A percentile compares a stretch with the other conserved stretches of the same genome.
Conservation (phyloP, 371 early-diverging fungal genomes). For the Circinella umbellata region DNA sequence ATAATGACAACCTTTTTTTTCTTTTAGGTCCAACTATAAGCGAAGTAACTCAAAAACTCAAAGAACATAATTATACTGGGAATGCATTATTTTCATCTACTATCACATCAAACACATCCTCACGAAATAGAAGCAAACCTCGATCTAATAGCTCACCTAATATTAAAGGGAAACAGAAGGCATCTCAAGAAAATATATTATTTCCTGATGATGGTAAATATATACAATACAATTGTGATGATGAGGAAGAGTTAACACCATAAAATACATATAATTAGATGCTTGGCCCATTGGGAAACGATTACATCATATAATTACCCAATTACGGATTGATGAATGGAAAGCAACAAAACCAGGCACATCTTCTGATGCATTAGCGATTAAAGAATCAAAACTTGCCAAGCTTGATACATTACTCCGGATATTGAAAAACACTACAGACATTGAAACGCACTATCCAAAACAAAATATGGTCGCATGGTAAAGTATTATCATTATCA, state of each 20-base stretch:
- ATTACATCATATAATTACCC: constrained; percentile 38
- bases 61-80: constrained; percentile 40
- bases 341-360: constrained; percentile 22
- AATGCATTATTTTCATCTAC: constrained; percentile 40
- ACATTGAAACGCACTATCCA: constrained; percentile 41
- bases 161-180: constrained; percentile 42
- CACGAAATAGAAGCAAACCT: constrained; percentile 38
- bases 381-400: constrained; percentile 44
- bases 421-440: constrained; percentile 50
- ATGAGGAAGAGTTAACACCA: no score
- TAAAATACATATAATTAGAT: constrained; percentile 22
- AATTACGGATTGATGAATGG: constrained; percentile 46
- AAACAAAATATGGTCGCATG: constrained; percentile 37
- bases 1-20: no score
- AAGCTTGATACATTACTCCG: constrained; percentile 42
- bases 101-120: constrained; percentile 27
- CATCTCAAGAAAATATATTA: constrained; percentile 41
- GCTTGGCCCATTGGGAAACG: constrained; percentile 44
- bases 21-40: constrained; percentile 26
- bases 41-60: constrained; percentile 35
- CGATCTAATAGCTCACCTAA: constrained; percentile 42
- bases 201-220: constrained; percentile 51
- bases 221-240: background rate
- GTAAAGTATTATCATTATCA: constrained; percentile 20
- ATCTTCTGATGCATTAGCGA: constrained; percentile 13